Conservation (phyloP, 163 green algal species). For the Chlamydomonas reinhardtii region DNA sequence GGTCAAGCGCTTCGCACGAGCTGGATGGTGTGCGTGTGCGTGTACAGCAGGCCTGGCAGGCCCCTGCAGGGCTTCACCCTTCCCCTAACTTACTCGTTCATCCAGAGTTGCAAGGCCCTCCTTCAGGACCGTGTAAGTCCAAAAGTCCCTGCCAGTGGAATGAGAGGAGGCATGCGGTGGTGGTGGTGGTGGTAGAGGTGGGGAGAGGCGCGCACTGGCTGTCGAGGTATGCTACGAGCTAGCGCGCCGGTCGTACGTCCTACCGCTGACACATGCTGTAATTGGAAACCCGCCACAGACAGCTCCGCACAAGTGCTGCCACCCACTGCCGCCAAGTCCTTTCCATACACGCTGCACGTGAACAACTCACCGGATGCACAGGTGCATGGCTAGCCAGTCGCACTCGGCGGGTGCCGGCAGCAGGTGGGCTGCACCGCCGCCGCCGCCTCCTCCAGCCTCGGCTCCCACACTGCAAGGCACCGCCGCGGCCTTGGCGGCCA, state of each 20-base stretch:
- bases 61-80: too few relatives aligned
- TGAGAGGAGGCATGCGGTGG: neutral
- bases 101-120: conserved; percentile 22
- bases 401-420: conserved; percentile 13
- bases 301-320: too few relatives aligned
- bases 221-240: too few relatives aligned
- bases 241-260: too few relatives aligned
- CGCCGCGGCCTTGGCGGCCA: neutral
- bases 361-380: conserved; percentile 49
- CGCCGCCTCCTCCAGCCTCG: neutral
- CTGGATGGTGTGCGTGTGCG: too few relatives aligned
- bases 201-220: too few relatives aligned
- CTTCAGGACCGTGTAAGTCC: conserved; percentile 64
- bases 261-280: too few relatives aligned
- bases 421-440: neutral
- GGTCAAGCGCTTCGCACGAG: too few relatives aligned
- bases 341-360: too few relatives aligned
- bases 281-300: too few relatives aligned
- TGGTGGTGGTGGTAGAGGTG: neutral
- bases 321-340: too few relatives aligned
- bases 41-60: too few relatives aligned
- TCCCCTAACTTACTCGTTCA: neutral
- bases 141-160: conserved; percentile 63
- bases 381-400: conserved; percentile 60
- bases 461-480: neutral